Percentiles rank a stretch among this genome's conserved stretches.
phyloP scores from a whole-genome alignment of 208 protist species.

The Lotmaria passim region DNA sequence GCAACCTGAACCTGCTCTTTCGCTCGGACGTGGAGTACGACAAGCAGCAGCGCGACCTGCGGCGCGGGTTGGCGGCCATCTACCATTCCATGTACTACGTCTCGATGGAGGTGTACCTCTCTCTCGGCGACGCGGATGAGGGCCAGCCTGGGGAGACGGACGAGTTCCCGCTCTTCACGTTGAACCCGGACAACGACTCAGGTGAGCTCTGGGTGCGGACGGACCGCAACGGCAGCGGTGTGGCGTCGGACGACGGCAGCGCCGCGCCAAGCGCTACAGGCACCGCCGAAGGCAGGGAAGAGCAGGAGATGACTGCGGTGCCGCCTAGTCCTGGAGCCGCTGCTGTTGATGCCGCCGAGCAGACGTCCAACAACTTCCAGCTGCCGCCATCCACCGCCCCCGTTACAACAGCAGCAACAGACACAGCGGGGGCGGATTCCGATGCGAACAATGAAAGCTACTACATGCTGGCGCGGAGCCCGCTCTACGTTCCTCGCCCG shows the following conservation, averaged over 20 bases:
- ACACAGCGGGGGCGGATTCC: not conserved
- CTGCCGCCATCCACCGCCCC: too few species aligned
- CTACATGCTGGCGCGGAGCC: slow-evolving; percentile 6
- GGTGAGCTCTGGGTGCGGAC: not conserved
- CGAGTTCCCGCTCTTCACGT: slow-evolving; percentile 27
- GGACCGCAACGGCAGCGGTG: not conserved
- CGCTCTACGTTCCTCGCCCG: not conserved
- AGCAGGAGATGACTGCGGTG: not conserved
- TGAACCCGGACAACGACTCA: not conserved
- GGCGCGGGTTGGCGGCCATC: slow-evolving; percentile 29
- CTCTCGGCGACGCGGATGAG: slow-evolving; percentile 47
- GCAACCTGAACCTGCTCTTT: slow-evolving; percentile 51
- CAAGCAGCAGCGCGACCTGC: slow-evolving; percentile 45
- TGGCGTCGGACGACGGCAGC: not conserved
- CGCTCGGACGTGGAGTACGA: slow-evolving; percentile 49
- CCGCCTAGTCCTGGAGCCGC: not conserved
- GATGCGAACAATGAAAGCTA: not conserved
- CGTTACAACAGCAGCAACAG: too few species aligned
- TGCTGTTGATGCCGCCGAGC: not conserved
- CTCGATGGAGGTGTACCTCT: slow-evolving; percentile 65
- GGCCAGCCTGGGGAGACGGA: slow-evolving; percentile 11
- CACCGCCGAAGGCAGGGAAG: slow-evolving; percentile 3
- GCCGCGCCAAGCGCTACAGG: slow-evolving; percentile 2
- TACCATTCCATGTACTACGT: slow-evolving; percentile 67
- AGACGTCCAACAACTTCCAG: too few species aligned